phyloP scores from a whole-genome alignment of 371 early-diverging fungal species.

The Mortierella sp. region DNA sequence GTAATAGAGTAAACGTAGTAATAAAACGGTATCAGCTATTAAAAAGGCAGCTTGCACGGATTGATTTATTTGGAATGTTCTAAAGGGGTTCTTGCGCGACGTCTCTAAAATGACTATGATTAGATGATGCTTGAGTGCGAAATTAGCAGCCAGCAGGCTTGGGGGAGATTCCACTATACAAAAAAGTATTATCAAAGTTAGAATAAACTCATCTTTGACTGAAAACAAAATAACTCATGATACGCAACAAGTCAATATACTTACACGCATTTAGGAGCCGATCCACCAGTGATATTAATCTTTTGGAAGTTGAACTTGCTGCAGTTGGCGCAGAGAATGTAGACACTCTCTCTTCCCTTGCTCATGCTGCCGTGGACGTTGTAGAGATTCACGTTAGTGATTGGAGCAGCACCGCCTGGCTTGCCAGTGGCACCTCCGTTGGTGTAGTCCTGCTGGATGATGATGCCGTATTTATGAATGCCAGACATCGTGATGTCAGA shows the following conservation, averaged over 20 bases:
- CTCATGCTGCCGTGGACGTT: slow-evolving; percentile 33
- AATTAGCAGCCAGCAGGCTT: slow-evolving; percentile 26
- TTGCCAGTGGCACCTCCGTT: slow-evolving; percentile 56
- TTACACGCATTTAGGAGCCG: slow-evolving; percentile 26
- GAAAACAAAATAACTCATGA: not conserved
- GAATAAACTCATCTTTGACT: not conserved
- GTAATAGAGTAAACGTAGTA: no score
- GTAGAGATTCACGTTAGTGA: slow-evolving; percentile 39
- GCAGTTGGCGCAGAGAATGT: slow-evolving; percentile 47
- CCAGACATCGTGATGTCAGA: slow-evolving; percentile 31
- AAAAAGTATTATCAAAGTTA: slow-evolving; percentile 16
- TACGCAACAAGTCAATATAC: slow-evolving; percentile 1
- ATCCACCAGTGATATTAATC: slow-evolving; percentile 29
- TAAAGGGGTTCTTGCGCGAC: not conserved
- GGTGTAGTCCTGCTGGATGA: slow-evolving; percentile 56
- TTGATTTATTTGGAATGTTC: no score
- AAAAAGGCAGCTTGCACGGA: no score
- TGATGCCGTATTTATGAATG: slow-evolving; percentile 46
- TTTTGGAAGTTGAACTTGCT: slow-evolving; percentile 43
- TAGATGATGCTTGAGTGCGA: not conserved
- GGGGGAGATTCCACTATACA: slow-evolving; percentile 28
- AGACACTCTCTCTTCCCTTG: slow-evolving; percentile 19
- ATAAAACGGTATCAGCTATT: no score
- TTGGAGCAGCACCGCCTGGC: slow-evolving; percentile 42
- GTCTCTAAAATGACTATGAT: no score